Conservation (phyloP, 1,284 basidiomycete genomes). For the Caloboletus firmus region DNA sequence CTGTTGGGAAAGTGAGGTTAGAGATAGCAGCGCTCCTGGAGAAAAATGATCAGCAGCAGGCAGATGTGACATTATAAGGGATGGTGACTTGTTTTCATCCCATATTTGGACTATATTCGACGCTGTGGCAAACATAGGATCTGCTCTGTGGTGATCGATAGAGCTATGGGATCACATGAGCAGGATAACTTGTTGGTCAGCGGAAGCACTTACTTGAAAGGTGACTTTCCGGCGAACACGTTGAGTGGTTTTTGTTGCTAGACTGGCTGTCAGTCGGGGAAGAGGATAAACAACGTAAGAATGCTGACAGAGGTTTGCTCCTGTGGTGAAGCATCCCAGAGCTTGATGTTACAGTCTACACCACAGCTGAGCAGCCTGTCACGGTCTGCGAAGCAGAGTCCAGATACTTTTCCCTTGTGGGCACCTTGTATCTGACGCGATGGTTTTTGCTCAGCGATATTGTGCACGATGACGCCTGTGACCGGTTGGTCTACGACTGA, state of each 20-base stretch:
- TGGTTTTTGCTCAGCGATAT: constrained; percentile 71
- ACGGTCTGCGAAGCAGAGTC: constrained; percentile 70
- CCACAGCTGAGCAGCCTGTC: constrained; percentile 86
- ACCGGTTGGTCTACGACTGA: not conserved
- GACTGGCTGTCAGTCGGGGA: constrained; percentile 2
- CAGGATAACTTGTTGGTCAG: not conserved
- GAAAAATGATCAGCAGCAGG: constrained; percentile 8
- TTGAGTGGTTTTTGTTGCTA: constrained; percentile 60
- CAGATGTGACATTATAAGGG: not conserved
- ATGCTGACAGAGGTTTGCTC: constrained; percentile 25
- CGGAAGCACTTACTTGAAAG: constrained; percentile 65
- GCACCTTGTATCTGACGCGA: constrained; percentile 74
- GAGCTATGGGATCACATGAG: constrained; percentile 51
- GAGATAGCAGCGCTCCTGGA: constrained; percentile 71
- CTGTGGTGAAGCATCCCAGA: constrained; percentile 69
- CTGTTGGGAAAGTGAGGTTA: constrained; percentile 79
- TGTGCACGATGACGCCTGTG: constrained; percentile 85
- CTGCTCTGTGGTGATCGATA: constrained; percentile 90
- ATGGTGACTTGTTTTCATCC: constrained; percentile 85
- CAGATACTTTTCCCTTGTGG: constrained; percentile 92
- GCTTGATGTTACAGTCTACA: constrained; percentile 87
- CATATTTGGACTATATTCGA: constrained; percentile 94
- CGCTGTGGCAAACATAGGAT: constrained; percentile 90
- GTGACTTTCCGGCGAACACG: constrained; percentile 79
- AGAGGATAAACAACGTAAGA: not conserved